Evolutionary conservation across 371 early-diverging fungal genomes (phyloP).

Genomic region (Lichtheimia ornata): DNA sequence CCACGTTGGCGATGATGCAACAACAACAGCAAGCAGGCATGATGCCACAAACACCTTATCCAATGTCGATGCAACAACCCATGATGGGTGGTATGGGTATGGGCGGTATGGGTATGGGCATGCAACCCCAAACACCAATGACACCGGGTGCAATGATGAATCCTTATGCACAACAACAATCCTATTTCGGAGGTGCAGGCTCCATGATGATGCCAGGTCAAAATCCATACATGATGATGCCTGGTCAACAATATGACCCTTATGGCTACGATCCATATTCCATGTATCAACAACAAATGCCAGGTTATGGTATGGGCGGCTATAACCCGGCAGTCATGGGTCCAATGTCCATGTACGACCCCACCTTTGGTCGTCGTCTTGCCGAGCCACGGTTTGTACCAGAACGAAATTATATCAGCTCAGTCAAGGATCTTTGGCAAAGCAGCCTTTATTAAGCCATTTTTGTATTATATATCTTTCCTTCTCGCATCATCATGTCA

Average conservation of each 20-base stretch:
- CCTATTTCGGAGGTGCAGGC: not conserved
- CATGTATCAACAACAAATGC: slow-evolving; percentile 13
- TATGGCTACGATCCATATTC: slow-evolving; percentile 14
- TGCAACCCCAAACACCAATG: slow-evolving; percentile 11
- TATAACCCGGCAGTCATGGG: slow-evolving; percentile 14
- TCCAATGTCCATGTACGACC: slow-evolving; percentile 13
- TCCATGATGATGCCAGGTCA: slow-evolving; percentile 17
- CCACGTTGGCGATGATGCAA: slow-evolving; percentile 10
- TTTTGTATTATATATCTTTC: no score
- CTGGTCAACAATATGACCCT: slow-evolving; percentile 14
- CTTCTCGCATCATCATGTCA: no score
- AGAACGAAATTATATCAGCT: slow-evolving; percentile 19
- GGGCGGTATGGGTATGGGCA: not conserved
- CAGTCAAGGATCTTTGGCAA: slow-evolving; percentile 21
- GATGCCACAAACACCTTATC: slow-evolving; percentile 9
- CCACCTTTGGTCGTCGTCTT: slow-evolving; percentile 1
- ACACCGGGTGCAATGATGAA: slow-evolving; percentile 7
- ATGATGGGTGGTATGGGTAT: slow-evolving; percentile 11
- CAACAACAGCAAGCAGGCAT: slow-evolving; percentile 11
- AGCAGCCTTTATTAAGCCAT: not conserved
- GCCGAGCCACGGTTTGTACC: slow-evolving; percentile 4
- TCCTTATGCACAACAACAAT: slow-evolving; percentile 1
- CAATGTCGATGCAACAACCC: slow-evolving; percentile 5
- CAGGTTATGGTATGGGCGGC: slow-evolving; percentile 13
- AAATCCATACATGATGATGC: slow-evolving; percentile 16